Percentiles rank a stretch among this genome's conserved stretches.
Conservation (phyloP, 495 filamentous ascomycete species). For the Hyaloscypha variabilis region DNA sequence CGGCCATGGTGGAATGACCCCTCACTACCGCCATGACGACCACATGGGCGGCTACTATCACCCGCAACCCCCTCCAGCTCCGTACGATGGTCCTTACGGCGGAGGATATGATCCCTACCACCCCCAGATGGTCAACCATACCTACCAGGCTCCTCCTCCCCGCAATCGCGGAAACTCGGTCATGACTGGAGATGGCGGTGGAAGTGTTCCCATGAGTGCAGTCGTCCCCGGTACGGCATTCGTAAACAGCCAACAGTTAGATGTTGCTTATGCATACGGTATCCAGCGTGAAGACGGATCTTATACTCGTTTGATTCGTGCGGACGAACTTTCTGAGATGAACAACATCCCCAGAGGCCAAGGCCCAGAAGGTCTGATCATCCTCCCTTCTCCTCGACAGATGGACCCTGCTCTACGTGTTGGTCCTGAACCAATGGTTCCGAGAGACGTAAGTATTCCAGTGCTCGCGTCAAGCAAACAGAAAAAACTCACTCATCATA, state of each 20-base stretch:
- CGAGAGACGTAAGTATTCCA: conserved; percentile 14
- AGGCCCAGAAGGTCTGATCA: conserved; percentile 39
- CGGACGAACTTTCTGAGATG: conserved; percentile 57
- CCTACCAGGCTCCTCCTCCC: background rate
- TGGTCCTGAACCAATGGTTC: conserved; percentile 10
- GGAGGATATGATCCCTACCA: background rate
- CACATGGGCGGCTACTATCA: too few relatives aligned
- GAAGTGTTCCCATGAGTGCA: conserved; percentile 6
- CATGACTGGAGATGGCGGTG: background rate
- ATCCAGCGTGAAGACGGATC: conserved; percentile 53
- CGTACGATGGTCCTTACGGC: background rate
- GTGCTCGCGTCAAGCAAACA: background rate
- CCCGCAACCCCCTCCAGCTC: too few relatives aligned
- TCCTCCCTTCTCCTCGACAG: conserved; percentile 42
- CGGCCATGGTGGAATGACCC: background rate
- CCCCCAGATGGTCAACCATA: background rate
- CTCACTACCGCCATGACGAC: too few relatives aligned
- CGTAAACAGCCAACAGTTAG: conserved; percentile 8
- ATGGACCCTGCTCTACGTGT: conserved; percentile 27
- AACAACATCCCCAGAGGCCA: conserved; percentile 37
- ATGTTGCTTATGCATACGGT: conserved; percentile 24
- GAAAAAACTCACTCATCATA: background rate
- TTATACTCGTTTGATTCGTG: conserved; percentile 63
- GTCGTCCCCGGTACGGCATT: conserved; percentile 20
- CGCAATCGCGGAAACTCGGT: background rate